Evolutionary conservation across 345 rosid genomes (phyloP).

Genomic region (Cochlearia excelsa): DNA sequence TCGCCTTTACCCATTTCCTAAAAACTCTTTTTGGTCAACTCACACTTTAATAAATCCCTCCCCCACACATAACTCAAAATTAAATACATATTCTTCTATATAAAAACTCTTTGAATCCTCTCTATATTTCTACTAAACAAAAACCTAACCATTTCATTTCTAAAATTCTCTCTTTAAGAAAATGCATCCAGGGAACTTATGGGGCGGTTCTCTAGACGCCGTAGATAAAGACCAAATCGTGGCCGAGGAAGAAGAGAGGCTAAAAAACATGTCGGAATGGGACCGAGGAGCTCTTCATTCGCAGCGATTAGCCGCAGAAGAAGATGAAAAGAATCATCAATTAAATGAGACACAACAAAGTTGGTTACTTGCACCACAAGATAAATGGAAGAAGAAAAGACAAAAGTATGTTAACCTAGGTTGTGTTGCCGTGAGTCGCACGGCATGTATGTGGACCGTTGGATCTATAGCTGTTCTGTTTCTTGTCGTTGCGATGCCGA

Average conservation of each 20-base stretch:
- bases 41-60: too few species aligned
- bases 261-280: conserved; percentile 41
- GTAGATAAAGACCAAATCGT: conserved; percentile 29
- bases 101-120: conserved; percentile 1
- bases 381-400: conserved; percentile 52
- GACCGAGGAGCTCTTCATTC: conserved; percentile 51
- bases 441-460: conserved; percentile 53
- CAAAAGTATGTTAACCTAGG: conserved; percentile 73
- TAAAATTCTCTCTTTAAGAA: conserved; percentile 2
- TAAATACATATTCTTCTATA: too few species aligned
- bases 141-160: not conserved
- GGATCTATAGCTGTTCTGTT: conserved; percentile 43
- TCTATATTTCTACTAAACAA: not conserved
- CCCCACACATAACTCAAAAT: too few species aligned
- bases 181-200: conserved; percentile 64
- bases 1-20: too few species aligned
- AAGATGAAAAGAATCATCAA: conserved; percentile 18
- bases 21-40: too few species aligned
- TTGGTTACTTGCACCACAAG: conserved; percentile 62
- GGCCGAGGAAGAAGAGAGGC: conserved; percentile 42
- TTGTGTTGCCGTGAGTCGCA: conserved; percentile 55
- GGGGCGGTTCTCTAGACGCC: conserved; percentile 82
- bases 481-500: conserved; percentile 60
- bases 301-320: conserved; percentile 24
- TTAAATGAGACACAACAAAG: conserved; percentile 84